Evolutionary conservation across 2,329 filamentous ascomycete species (phyloP).

Genomic region (Aureobasidium sp.): DNA sequence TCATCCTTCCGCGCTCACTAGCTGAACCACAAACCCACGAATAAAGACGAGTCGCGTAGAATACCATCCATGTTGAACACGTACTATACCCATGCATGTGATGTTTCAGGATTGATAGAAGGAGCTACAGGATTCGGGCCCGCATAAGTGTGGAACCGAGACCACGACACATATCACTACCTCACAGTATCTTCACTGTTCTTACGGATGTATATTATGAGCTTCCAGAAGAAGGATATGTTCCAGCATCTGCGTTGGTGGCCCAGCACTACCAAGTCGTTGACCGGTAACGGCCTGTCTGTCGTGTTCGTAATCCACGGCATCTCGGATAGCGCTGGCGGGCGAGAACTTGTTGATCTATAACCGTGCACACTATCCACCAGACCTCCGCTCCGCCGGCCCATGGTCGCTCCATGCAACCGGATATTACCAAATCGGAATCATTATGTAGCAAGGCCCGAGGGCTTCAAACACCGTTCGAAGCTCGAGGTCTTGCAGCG

Average conservation of each 20-base stretch:
- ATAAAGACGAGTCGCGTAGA: neutral
- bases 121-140: neutral
- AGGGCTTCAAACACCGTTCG: neutral
- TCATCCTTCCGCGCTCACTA: neutral
- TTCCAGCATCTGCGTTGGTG: neutral
- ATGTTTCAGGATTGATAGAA: neutral
- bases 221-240: neutral
- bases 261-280: neutral
- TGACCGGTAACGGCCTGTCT: neutral
- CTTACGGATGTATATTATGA: neutral
- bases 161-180: neutral
- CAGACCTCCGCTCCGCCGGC: constrained; percentile 6
- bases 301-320: neutral
- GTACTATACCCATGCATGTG: neutral
- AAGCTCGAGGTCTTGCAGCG: neutral
- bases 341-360: constrained; percentile 7
- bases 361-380: neutral
- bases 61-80: neutral
- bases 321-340: neutral
- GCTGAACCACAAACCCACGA: neutral
- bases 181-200: neutral
- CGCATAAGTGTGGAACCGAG: neutral
- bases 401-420: neutral
- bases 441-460: neutral
- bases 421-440: neutral